Conservation (phyloP, 2,329 filamentous ascomycete genomes). For the Cladorrhinum sp. region DNA sequence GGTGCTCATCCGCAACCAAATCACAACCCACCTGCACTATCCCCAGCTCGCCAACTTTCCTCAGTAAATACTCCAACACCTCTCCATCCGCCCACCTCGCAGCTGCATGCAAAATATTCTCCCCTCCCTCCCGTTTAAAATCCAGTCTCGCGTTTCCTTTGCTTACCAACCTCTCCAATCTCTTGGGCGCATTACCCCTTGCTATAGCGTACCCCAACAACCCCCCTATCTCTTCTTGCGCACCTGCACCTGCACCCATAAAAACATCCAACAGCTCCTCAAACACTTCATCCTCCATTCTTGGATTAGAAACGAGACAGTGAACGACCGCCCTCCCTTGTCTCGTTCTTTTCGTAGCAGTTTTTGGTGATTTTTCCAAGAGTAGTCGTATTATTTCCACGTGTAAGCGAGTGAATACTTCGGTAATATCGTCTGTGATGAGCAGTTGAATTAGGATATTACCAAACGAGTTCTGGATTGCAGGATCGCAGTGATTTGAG, state of each 20-base stretch:
- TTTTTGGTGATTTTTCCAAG: not conserved
- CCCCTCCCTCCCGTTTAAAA: not conserved
- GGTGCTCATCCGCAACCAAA: not conserved
- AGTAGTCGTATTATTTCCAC: not conserved
- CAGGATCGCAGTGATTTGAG: not conserved
- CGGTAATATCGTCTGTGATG: not conserved
- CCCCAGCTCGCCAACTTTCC: not conserved
- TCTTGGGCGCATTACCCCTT: not conserved
- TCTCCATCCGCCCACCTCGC: not conserved
- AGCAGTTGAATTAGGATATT: not conserved
- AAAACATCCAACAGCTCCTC: not conserved
- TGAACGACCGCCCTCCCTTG: not conserved
- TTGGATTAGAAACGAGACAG: not conserved
- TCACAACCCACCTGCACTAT: not conserved
- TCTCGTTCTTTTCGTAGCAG: not conserved
- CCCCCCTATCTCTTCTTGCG: not conserved
- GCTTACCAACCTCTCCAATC: not conserved
- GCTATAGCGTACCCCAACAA: not conserved
- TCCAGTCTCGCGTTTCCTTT: not conserved
- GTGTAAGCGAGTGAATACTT: not conserved
- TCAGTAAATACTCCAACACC: not conserved
- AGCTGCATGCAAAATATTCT: not conserved
- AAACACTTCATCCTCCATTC: not conserved
- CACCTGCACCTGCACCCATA: not conserved
- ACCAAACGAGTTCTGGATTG: not conserved